Base-by-base conservation (phyloP, 1,139 yeast genomes). In the Saccharomyces hybrid region DNA sequence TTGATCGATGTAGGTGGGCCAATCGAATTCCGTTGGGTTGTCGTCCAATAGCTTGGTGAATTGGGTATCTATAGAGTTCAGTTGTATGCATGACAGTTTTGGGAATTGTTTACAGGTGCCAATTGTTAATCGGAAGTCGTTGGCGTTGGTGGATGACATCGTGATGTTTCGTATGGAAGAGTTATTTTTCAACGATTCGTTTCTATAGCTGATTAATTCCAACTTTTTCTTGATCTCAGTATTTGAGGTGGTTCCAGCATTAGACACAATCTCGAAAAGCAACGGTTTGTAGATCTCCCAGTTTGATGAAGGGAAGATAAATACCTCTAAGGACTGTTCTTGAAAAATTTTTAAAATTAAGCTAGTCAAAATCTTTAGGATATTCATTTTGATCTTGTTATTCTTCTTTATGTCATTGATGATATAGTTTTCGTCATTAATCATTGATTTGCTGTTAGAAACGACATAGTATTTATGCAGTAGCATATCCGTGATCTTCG, bases 141-240 rank as follows among this genome's bases (percentile, higher is more conserved):
- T 29, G 21, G 16, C 9, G 2, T n/a, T 12, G 47, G 3, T 41
- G 48, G 44, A 21, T 21, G 14, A 44, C 47, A 12, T 14, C 21
- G 11, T 51, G 42, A 9, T 44, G 32, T 28, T 50, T 48, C 5
- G 47, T 49, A 57, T 24, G 4, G 70, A 58, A 14, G 72, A 69
- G 61, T 81, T 82, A 49, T 82, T 73, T 76, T 83, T 81, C 51
- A 86, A 71, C n/a, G 89, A 83, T 66, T 85, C 88, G 65, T 86
- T 86, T 63, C 91, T 71, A 61, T 82, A 83, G 55, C 82, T 78
- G n/a, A 84, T 78, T 28, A 84, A 66, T 55, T 83, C 83, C 53
- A 84, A 76, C 53, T 83, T 85, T 50, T 78, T 79, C 38, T 72
- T 71, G 1, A 78, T 72, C 14, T 73, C 73, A 42, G 72, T 28